These are phyloP conservation scores for Atkinsonella texensis DNA, from an alignment of 2,329 filamentous ascomycete species.

Conservation along the genomic window DNA sequence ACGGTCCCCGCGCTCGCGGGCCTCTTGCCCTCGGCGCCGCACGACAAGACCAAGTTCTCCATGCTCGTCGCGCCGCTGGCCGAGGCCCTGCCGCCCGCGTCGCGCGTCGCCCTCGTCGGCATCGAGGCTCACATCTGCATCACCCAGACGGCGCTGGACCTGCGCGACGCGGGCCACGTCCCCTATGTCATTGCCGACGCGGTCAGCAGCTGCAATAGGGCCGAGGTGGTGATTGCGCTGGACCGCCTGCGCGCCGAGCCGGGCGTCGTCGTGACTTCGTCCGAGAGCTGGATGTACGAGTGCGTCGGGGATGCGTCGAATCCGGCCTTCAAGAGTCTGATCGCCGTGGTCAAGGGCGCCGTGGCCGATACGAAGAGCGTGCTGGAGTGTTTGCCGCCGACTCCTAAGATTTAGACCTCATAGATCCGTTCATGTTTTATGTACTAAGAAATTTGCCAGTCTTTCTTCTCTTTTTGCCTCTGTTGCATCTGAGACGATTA, in stretches of 20 bases:
- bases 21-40: slow-evolving; percentile 41
- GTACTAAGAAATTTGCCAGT: too few species aligned
- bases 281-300: slow-evolving; percentile 86
- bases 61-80: slow-evolving; percentile 68
- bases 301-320: slow-evolving; percentile 70
- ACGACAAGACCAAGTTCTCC: slow-evolving; percentile 83
- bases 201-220: slow-evolving; percentile 74
- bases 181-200: slow-evolving; percentile 86
- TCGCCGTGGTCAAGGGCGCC: slow-evolving; percentile 67
- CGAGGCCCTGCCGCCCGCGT: slow-evolving; percentile 19
- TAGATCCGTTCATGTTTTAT: too few species aligned
- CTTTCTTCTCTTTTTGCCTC: too few species aligned
- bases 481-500: too few species aligned
- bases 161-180: slow-evolving; percentile 59
- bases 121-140: slow-evolving; percentile 94
- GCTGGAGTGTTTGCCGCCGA: slow-evolving; percentile 46
- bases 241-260: slow-evolving; percentile 56
- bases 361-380: slow-evolving; percentile 56
- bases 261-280: slow-evolving; percentile 70
- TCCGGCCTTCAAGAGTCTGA: slow-evolving; percentile 60
- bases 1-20: slow-evolving; percentile 61
- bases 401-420: slow-evolving; percentile 51
- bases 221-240: slow-evolving; percentile 71
- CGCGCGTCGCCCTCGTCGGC: slow-evolving; percentile 67
- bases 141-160: slow-evolving; percentile 79